Conservation (phyloP, 345 rosid genomes). For the Brassica cretica region DNA sequence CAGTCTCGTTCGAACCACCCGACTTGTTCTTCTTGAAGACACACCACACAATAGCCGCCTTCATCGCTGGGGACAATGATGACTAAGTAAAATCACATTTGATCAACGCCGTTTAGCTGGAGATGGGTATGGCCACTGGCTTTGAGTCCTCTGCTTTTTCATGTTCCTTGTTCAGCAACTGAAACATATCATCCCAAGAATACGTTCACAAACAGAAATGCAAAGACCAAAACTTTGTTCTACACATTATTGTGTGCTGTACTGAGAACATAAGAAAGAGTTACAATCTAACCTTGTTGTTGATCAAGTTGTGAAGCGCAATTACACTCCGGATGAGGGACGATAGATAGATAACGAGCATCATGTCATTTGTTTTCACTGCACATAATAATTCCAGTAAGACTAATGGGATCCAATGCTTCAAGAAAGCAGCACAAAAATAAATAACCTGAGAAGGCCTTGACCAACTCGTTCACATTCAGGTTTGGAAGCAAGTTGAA, state of each 20-base stretch:
- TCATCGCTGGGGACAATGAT: conserved; percentile 11
- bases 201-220: background rate
- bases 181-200: conserved; percentile 31
- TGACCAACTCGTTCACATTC: conserved; percentile 68
- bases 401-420: conserved; percentile 17
- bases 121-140: conserved; percentile 53
- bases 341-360: conserved; percentile 79
- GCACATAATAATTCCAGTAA: conserved; percentile 32
- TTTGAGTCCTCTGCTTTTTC: conserved; percentile 82
- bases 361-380: conserved; percentile 94
- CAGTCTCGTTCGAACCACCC: background rate
- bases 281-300: conserved; percentile 65
- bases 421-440: background rate
- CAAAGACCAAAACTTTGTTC: background rate
- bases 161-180: conserved; percentile 90
- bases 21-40: conserved; percentile 4
- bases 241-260: conserved; percentile 24
- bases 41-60: conserved; percentile 20
- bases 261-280: conserved; percentile 1
- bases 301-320: conserved; percentile 94
- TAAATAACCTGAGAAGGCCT: conserved; percentile 67
- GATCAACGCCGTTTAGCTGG: conserved; percentile 27
- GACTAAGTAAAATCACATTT: conserved; percentile 10
- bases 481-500: conserved; percentile 92
- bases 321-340: conserved; percentile 81